Conservation (phyloP, 805 yeast genomes). For the Barnettozyma sucrosica region DNA sequence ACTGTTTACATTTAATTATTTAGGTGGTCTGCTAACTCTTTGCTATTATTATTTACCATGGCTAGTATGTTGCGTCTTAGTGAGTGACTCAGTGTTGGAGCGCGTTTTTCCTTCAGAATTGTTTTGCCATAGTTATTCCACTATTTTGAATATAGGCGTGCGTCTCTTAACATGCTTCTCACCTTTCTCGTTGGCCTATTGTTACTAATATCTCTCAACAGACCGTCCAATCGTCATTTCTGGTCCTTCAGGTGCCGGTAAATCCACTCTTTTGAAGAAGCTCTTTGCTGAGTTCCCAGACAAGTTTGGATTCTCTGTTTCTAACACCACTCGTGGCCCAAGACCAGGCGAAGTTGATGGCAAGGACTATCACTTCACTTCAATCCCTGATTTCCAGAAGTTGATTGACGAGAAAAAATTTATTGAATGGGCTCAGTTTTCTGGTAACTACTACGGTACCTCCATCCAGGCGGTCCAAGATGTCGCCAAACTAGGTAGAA, state of each 20-base stretch:
- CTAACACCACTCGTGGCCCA: conserved; percentile 88
- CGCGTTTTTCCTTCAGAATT: neutral
- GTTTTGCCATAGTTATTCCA: neutral
- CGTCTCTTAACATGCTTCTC: neutral
- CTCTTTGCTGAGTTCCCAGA: conserved; percentile 87
- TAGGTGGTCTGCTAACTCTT: neutral
- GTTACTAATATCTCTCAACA: conserved; percentile 24
- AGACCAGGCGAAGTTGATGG: conserved; percentile 90
- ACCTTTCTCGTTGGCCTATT: neutral
- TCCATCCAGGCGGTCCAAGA: conserved; percentile 75
- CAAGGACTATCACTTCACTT: conserved; percentile 79
- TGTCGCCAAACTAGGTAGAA: conserved; percentile 50
- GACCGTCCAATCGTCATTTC: conserved; percentile 88
- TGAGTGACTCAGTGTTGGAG: conserved; percentile 11
- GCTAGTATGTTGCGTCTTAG: conserved; percentile 20
- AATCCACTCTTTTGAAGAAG: conserved; percentile 86
- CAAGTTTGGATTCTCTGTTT: conserved; percentile 88
- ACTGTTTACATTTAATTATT: neutral
- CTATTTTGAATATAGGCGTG: neutral
- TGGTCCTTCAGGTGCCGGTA: conserved; percentile 96
- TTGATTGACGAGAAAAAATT: conserved; percentile 72
- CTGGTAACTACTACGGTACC: conserved; percentile 97
- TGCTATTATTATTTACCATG: conserved; percentile 8
- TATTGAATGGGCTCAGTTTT: conserved; percentile 97
- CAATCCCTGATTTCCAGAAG: conserved; percentile 72